These are phyloP conservation scores for Wickerhamiella alocasiicola DNA, from an alignment of 805 yeast genomes.

Conservation along the genomic window DNA sequence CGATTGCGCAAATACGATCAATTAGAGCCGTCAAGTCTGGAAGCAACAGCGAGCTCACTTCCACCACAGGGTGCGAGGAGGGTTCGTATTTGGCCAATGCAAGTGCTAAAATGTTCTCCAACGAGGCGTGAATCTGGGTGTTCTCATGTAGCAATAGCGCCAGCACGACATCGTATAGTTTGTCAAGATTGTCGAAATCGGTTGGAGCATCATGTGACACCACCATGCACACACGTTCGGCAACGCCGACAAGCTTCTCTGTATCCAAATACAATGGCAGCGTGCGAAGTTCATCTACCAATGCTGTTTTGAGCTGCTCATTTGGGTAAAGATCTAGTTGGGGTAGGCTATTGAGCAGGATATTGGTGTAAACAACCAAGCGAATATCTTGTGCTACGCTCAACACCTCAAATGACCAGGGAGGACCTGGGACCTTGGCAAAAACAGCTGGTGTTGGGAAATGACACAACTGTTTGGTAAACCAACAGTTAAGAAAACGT, in stretches of 20 bases:
- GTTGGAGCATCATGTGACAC: conserved; percentile 4
- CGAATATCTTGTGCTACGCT: neutral
- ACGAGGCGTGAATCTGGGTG: conserved; percentile 1
- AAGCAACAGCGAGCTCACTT: too few relatives aligned
- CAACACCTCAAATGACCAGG: conserved; percentile 1
- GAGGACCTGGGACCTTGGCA: conserved; percentile 2
- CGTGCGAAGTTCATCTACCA: neutral
- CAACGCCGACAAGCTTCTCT: neutral
- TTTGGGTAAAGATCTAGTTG: neutral
- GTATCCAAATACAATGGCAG: conserved; percentile 10
- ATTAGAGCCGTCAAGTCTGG: too few relatives aligned
- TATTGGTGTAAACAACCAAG: neutral
- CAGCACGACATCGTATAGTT: conserved; percentile 2
- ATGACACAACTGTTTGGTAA: neutral
- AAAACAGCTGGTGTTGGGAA: conserved; percentile 4
- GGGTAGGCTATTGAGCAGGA: neutral
- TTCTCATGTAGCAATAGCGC: conserved; percentile 2
- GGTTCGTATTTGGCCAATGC: too few relatives aligned
- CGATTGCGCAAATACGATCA: too few relatives aligned
- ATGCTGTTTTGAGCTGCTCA: neutral
- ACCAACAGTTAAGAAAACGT: too few relatives aligned
- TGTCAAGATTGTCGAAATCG: conserved; percentile 6
- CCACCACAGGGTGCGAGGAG: too few relatives aligned
- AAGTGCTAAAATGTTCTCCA: too few relatives aligned
- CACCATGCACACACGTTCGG: conserved; percentile 4